Conservation (phyloP, 192 early-diverging fungal genomes). For the Pilobolus umbonatus region DNA sequence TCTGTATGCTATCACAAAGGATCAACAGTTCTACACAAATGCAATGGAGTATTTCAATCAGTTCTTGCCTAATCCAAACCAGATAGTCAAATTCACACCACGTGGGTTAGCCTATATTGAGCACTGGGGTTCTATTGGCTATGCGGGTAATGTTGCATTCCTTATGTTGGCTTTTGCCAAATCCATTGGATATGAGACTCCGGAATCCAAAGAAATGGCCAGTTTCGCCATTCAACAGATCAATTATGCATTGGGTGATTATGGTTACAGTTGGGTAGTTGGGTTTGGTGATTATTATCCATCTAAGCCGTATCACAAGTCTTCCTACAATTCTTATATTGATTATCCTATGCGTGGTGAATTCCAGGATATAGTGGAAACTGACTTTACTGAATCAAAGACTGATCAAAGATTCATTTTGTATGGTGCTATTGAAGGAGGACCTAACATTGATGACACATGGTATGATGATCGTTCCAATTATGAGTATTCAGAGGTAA, state of each 20-base stretch:
- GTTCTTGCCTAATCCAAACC: conserved; percentile 31
- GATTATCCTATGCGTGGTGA: conserved; percentile 49
- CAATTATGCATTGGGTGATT: conserved; percentile 51
- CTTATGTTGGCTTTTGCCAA: conserved; percentile 42
- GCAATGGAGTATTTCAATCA: conserved; percentile 30
- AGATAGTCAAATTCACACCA: conserved; percentile 40
- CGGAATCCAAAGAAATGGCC: conserved; percentile 18
- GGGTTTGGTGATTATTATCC: conserved; percentile 54
- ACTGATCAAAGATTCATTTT: conserved; percentile 44
- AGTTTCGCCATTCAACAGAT: conserved; percentile 46
- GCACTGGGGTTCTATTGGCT: conserved; percentile 48
- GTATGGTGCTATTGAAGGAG: conserved; percentile 54
- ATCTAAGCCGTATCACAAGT: conserved; percentile 46
- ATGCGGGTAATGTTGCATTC: conserved; percentile 42
- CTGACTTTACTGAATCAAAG: conserved; percentile 38
- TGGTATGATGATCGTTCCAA: conserved; percentile 45
- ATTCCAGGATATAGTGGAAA: conserved; percentile 38
- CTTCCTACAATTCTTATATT: conserved; percentile 48
- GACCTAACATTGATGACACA: conserved; percentile 49
- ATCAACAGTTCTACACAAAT: conserved; percentile 31
- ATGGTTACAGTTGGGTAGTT: conserved; percentile 45
- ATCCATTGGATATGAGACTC: conserved; percentile 13
- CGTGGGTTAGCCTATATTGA: conserved; percentile 44
- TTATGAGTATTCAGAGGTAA: conserved; percentile 51
- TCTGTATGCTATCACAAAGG: conserved; percentile 39